A percentile compares a stretch with the other conserved stretches of the same genome.
These are phyloP conservation scores for Pseudohyphozyma bogoriensis DNA, from an alignment of 768 basidiomycete species.

Conservation along the genomic window DNA sequence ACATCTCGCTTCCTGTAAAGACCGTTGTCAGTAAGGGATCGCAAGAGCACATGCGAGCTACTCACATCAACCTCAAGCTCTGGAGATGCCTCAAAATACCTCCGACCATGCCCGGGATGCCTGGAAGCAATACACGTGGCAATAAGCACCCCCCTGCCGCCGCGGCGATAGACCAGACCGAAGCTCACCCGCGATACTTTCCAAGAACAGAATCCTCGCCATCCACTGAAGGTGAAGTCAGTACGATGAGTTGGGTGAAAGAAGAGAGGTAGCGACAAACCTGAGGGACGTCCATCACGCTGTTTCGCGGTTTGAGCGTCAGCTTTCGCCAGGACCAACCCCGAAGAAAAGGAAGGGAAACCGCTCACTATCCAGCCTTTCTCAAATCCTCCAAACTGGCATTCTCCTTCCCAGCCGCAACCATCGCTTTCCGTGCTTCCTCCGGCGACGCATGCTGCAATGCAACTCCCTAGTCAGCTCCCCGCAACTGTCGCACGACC, in stretches of 20 bases:
- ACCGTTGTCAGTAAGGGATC: conserved; percentile 35
- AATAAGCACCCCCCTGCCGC: not conserved
- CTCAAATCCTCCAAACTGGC: conserved; percentile 54
- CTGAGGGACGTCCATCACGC: conserved; percentile 50
- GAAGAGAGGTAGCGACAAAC: conserved; percentile 35
- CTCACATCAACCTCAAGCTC: conserved; percentile 72
- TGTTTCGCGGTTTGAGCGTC: too few relatives aligned
- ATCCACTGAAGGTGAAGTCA: conserved; percentile 30
- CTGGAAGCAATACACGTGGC: not conserved
- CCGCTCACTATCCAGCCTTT: conserved; percentile 62
- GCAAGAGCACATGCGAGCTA: conserved; percentile 72
- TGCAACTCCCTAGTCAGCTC: not conserved
- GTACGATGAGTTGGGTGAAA: conserved; percentile 5
- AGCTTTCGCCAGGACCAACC: conserved; percentile 3
- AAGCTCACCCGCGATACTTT: conserved; percentile 87
- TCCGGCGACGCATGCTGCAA: conserved; percentile 15
- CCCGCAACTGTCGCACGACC: not conserved
- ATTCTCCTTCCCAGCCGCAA: conserved; percentile 18
- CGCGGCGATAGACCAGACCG: conserved; percentile 40
- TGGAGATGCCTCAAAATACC: conserved; percentile 63
- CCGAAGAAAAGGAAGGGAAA: conserved; percentile 55
- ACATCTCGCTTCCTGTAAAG: not conserved
- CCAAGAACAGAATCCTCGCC: conserved; percentile 52
- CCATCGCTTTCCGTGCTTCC: conserved; percentile 5
- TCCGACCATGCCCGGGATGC: conserved; percentile 33